Conservation (phyloP, 495 filamentous ascomycete genomes). For the Bacidia rubella region DNA sequence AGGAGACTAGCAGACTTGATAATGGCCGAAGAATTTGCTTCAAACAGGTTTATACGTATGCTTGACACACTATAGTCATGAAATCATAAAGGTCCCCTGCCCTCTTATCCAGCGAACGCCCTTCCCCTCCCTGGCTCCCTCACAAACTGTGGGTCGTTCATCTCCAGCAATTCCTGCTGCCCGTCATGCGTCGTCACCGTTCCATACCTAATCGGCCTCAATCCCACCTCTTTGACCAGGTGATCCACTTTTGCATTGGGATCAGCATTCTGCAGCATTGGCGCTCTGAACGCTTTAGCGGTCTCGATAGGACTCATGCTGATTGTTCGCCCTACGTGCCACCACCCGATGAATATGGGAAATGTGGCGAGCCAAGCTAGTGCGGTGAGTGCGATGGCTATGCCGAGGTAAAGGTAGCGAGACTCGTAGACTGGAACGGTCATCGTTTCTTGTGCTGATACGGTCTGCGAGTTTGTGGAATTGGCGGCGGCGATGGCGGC, state of each 20-base stretch:
- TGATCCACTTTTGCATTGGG: conserved; percentile 14
- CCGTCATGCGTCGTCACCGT: conserved; percentile 1
- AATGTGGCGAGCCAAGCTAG: conserved; percentile 12
- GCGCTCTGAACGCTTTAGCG: conserved; percentile 21
- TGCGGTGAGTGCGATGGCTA: conserved; percentile 8
- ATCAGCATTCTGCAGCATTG: conserved; percentile 14
- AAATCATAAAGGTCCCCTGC: too few relatives aligned
- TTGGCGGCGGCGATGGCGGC: conserved; percentile 9
- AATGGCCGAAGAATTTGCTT: too few relatives aligned
- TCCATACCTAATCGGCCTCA: conserved; percentile 7
- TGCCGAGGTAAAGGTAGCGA: conserved; percentile 6
- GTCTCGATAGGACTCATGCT: conserved; percentile 24
- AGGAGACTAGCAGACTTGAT: too few relatives aligned
- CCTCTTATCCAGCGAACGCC: not conserved
- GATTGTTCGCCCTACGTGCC: conserved; percentile 20
- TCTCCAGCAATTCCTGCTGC: not conserved
- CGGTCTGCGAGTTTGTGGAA: not conserved
- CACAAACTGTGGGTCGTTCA: not conserved
- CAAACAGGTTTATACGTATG: too few relatives aligned
- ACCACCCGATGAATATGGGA: conserved; percentile 21
- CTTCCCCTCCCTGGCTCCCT: not conserved
- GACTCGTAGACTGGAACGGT: conserved; percentile 2
- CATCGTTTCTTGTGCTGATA: not conserved
- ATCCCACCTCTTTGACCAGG: conserved; percentile 5
- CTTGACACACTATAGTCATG: too few relatives aligned